These are phyloP conservation scores for Leccinellum albellum DNA, from an alignment of 768 basidiomycete species.

Conservation along the genomic window DNA sequence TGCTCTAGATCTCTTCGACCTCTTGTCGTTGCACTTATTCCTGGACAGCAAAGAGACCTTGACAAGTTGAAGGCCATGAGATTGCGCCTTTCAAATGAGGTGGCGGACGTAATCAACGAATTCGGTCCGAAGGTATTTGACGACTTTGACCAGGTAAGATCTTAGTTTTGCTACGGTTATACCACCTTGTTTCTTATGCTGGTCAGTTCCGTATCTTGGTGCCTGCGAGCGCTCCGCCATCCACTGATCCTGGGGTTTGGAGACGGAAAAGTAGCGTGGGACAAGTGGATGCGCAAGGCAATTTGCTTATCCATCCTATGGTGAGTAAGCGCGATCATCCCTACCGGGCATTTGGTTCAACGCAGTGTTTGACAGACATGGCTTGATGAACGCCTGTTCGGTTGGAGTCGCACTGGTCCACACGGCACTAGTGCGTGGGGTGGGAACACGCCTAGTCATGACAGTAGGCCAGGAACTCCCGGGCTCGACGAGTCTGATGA, in stretches of 20 bases:
- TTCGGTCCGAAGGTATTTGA: conserved; percentile 85
- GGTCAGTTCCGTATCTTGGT: conserved; percentile 71
- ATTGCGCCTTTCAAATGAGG: conserved; percentile 73
- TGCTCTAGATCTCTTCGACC: conserved; percentile 80
- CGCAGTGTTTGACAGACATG: conserved; percentile 49
- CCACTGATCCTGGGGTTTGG: conserved; percentile 72
- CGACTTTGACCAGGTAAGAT: conserved; percentile 75
- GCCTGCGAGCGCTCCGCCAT: conserved; percentile 80
- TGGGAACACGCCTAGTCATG: conserved; percentile 50
- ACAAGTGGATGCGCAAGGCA: conserved; percentile 82
- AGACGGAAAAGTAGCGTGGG: conserved; percentile 76
- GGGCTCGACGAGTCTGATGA: conserved; percentile 80
- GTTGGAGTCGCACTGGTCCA: conserved; percentile 76
- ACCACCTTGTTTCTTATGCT: conserved; percentile 1
- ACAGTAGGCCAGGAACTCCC: conserved; percentile 67
- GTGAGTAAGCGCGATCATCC: conserved; percentile 33
- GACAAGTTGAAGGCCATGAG: conserved; percentile 73
- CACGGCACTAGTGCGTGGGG: conserved; percentile 90
- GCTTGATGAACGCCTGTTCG: conserved; percentile 92
- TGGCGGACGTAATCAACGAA: conserved; percentile 79
- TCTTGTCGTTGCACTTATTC: conserved; percentile 79
- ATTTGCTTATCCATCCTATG: conserved; percentile 87
- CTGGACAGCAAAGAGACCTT: conserved; percentile 81
- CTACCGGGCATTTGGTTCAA: not conserved
- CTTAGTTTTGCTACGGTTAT: conserved; percentile 1